Evolutionary conservation across 176 grass and related monocot species (phyloP).

Genomic region (barley (Hordeum vulgare)): MorexV3_pseudomolecules_assembly NC_058524.1:607779752-607780251

Average conservation of each 20-base stretch:
- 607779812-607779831: too few relatives aligned
- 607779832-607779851: too few relatives aligned
- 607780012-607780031: neutral
- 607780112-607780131: too few relatives aligned
- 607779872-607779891: neutral
- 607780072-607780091: neutral
- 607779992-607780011: neutral
- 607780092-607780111: neutral
- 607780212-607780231: neutral
- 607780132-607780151: too few relatives aligned
- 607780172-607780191: neutral
- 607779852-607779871: neutral
- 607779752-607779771: too few relatives aligned
- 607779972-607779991: neutral
- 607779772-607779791: too few relatives aligned
- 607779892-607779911: neutral
- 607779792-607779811: too few relatives aligned
- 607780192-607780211: neutral
- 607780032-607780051: neutral
- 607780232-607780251: neutral
- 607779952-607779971: neutral
- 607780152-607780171: neutral
- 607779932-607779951: neutral
- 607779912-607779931: neutral
- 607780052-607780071: neutral